phyloP scores from a whole-genome alignment of 805 yeast species.

The Kluyveromyces wickerhamii region DNA sequence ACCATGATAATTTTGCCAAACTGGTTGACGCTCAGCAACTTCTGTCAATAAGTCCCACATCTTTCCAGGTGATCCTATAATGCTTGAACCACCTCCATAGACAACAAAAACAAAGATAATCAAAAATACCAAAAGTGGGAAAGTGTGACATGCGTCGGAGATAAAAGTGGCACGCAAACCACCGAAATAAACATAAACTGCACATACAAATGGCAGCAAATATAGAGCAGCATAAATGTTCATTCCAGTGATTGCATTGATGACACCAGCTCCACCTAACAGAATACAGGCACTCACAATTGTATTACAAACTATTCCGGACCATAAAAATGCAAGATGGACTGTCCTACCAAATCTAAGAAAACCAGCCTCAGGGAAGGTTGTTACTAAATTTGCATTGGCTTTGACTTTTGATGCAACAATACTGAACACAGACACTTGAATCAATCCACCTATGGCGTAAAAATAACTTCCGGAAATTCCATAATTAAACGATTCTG shows the following conservation, averaged over 20 bases:
- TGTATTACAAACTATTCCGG: constrained; percentile 36
- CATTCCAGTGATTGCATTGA: constrained; percentile 37
- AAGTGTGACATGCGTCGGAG: constrained; percentile 45
- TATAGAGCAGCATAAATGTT: constrained; percentile 39
- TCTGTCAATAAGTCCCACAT: constrained; percentile 37
- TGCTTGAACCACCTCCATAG: constrained; percentile 28
- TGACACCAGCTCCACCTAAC: constrained; percentile 39
- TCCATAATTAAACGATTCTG: constrained; percentile 26
- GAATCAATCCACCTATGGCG: constrained; percentile 21
- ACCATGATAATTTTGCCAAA: constrained; percentile 30
- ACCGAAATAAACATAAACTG: constrained; percentile 43
- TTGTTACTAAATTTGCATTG: constrained; percentile 33
- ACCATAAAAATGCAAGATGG: constrained; percentile 33
- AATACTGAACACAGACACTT: constrained; percentile 31
- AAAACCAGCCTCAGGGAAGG: constrained; percentile 35
- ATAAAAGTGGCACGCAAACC: constrained; percentile 47
- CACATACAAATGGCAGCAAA: constrained; percentile 41
- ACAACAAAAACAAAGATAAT: constrained; percentile 31
- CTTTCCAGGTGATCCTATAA: constrained; percentile 37
- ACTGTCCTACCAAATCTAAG: constrained; percentile 36
- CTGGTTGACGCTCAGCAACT: constrained; percentile 28
- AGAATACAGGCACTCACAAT: constrained; percentile 36
- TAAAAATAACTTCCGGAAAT: constrained; percentile 28
- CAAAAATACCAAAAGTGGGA: constrained; percentile 35
- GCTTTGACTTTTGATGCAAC: constrained; percentile 32